Conservation (phyloP, 2,329 filamentous ascomycete genomes). For the Parastagonospora avenae region DNA sequence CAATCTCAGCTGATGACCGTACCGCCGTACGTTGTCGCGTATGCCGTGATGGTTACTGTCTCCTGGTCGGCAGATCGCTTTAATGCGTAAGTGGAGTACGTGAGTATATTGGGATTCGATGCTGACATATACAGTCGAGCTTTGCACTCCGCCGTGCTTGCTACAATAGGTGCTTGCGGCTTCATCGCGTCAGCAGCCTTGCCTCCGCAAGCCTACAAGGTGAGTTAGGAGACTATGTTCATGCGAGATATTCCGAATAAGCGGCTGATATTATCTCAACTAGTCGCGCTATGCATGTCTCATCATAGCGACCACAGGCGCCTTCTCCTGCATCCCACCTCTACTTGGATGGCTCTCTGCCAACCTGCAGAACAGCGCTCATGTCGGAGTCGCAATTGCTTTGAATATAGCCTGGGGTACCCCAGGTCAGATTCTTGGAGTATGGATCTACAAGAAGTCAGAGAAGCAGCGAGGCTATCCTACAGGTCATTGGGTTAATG, state of each 20-base stretch:
- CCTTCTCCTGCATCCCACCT: slow-evolving; percentile 1
- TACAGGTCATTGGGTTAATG: slow-evolving; percentile 4
- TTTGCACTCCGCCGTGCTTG: neutral
- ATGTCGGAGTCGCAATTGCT: neutral
- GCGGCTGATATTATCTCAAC: too few species aligned
- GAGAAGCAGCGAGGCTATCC: neutral
- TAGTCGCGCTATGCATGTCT: slow-evolving; percentile 1
- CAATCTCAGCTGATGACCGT: slow-evolving; percentile 70
- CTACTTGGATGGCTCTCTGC: slow-evolving; percentile 3
- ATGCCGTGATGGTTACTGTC: slow-evolving; percentile 53
- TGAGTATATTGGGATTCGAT: too few species aligned
- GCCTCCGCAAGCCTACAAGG: slow-evolving; percentile 1
- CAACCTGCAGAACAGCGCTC: slow-evolving; percentile 1
- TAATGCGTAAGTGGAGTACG: slow-evolving; percentile 6
- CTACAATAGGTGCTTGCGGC: neutral
- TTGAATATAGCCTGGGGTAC: slow-evolving; percentile 7
- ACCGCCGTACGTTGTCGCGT: slow-evolving; percentile 51
- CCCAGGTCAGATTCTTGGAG: slow-evolving; percentile 4
- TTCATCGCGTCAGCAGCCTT: neutral
- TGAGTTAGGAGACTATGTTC: neutral
- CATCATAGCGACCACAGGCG: slow-evolving; percentile 5
- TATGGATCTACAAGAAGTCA: slow-evolving; percentile 2
- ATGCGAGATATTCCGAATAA: too few species aligned
- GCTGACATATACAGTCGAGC: neutral
- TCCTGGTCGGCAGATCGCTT: slow-evolving; percentile 25